phyloP scores from a whole-genome alignment of 2,329 filamentous ascomycete genomes.

The Neoscytalidium dimidiatum region DNA sequence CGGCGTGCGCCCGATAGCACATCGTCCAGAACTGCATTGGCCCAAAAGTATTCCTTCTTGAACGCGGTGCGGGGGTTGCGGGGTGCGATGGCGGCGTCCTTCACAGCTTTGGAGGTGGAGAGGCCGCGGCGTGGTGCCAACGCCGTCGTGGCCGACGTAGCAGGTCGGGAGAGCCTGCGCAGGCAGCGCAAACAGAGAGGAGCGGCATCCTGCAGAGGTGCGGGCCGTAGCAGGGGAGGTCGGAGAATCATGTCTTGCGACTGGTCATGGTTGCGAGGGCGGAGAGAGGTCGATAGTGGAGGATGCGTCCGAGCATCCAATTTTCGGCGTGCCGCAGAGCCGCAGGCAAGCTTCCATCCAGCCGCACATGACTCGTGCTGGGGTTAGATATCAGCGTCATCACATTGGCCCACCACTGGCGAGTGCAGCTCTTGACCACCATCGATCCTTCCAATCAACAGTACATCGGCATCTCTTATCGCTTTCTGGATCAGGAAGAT shows the following conservation, averaged over 20 bases:
- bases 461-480: neutral
- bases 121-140: constrained; percentile 31
- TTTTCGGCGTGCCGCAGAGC: no score
- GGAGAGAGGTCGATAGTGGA: neutral
- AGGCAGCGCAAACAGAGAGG: constrained; percentile 38
- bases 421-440: neutral
- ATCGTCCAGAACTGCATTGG: constrained; percentile 37
- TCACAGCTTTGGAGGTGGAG: constrained; percentile 29
- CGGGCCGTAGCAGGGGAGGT: constrained; percentile 33
- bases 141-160: constrained; percentile 25
- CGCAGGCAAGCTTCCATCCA: neutral
- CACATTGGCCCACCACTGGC: neutral
- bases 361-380: neutral
- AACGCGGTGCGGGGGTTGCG: constrained; percentile 35
- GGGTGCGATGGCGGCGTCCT: constrained; percentile 32
- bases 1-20: constrained; percentile 31
- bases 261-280: constrained; percentile 5
- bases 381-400: neutral
- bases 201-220: constrained; percentile 31
- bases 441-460: neutral
- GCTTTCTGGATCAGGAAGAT: neutral
- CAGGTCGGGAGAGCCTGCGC: constrained; percentile 29
- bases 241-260: constrained; percentile 40
- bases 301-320: neutral
- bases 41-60: constrained; percentile 42